Percentiles rank a stretch among this genome's conserved stretches.
Evolutionary conservation across 805 yeast species (phyloP).

Genomic region (Ogataea angusta): DNA sequence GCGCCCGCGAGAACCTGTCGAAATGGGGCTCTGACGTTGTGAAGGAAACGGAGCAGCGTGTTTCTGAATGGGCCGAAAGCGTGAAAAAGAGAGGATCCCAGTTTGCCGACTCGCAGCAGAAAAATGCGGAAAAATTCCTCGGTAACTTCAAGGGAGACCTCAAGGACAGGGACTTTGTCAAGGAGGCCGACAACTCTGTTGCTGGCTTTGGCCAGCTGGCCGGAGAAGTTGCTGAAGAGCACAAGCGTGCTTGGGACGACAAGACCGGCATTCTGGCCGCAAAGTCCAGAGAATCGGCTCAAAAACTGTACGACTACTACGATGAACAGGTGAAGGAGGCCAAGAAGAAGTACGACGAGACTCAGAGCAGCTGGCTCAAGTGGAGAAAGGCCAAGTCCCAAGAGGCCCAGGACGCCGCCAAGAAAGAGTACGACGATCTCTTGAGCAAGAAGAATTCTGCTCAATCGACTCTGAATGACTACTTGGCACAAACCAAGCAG

Average conservation of each 20-base stretch:
- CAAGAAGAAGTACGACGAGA: conserved; percentile 26
- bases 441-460: conserved; percentile 24
- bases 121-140: conserved; percentile 15
- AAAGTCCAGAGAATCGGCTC: conserved; percentile 23
- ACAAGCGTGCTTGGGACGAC: conserved; percentile 30
- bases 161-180: conserved; percentile 33
- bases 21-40: conserved; percentile 25
- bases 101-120: conserved; percentile 16
- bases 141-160: conserved; percentile 18
- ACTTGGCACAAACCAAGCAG: conserved; percentile 14
- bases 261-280: conserved; percentile 20
- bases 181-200: conserved; percentile 34
- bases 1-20: conserved; percentile 29
- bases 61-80: conserved; percentile 5
- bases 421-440: conserved; percentile 21
- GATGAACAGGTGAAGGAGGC: conserved; percentile 24
- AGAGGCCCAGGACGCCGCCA: conserved; percentile 29
- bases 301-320: conserved; percentile 22
- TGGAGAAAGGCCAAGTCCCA: conserved; percentile 31
- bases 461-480: conserved; percentile 16
- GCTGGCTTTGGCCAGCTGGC: conserved; percentile 49
- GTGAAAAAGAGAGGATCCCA: conserved; percentile 13
- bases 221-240: conserved; percentile 40
- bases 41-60: conserved; percentile 18
- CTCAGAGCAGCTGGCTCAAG: conserved; percentile 28